phyloP scores from a whole-genome alignment of 441 rosid species.

The Populus tomentosa region DNA sequence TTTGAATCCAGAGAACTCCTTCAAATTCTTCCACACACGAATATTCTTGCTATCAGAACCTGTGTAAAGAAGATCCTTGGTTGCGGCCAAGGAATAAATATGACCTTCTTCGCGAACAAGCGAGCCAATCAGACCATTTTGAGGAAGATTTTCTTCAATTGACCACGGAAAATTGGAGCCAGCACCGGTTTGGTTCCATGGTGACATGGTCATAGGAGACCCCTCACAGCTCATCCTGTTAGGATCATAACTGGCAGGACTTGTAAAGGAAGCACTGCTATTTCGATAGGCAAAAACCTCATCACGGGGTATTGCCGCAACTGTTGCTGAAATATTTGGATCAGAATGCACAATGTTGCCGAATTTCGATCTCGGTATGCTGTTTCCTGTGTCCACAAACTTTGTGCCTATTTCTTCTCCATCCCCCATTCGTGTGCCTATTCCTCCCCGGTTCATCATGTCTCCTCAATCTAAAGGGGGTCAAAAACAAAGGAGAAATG shows the following conservation, averaged over 20 bases:
- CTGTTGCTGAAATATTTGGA: slow-evolving; percentile 38
- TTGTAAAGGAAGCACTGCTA: slow-evolving; percentile 63
- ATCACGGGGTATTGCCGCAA: slow-evolving; percentile 18
- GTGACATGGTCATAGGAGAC: slow-evolving; percentile 91
- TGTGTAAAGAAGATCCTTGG: slow-evolving; percentile 71
- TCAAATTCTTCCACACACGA: slow-evolving; percentile 85
- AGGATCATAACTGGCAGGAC: slow-evolving; percentile 41
- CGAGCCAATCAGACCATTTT: slow-evolving; percentile 71
- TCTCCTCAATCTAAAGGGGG: background rate
- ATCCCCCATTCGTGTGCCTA: slow-evolving; percentile 23
- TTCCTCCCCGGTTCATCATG: background rate
- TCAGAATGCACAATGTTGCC: slow-evolving; percentile 50
- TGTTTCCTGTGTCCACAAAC: slow-evolving; percentile 38
- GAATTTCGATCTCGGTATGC: slow-evolving; percentile 43
- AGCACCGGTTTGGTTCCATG: slow-evolving; percentile 80
- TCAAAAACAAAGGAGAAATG: background rate
- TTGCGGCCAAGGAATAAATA: slow-evolving; percentile 79
- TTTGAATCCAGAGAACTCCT: slow-evolving; percentile 77
- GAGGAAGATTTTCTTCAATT: slow-evolving; percentile 34
- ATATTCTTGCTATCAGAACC: slow-evolving; percentile 95
- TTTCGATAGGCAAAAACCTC: slow-evolving; percentile 51
- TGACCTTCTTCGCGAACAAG: slow-evolving; percentile 88
- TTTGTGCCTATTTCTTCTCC: slow-evolving; percentile 21
- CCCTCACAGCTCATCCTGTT: slow-evolving; percentile 71
- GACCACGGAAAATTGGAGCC: slow-evolving; percentile 42